These are phyloP conservation scores for Astrocystis sublimbata DNA, from an alignment of 495 filamentous ascomycete species.

Conservation along the genomic window DNA sequence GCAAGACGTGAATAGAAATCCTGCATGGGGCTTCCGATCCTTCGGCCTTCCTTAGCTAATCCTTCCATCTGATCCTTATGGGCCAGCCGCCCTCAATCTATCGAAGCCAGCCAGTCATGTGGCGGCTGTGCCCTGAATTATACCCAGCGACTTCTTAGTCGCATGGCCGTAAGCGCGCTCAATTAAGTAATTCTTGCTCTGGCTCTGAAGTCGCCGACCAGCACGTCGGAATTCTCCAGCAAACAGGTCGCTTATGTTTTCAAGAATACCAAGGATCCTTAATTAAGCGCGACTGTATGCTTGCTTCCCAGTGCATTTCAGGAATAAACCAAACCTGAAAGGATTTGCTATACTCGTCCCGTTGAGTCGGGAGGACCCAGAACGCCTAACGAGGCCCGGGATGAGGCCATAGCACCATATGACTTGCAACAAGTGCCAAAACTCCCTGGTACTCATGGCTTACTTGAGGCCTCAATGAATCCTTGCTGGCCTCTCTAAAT, in stretches of 20 bases:
- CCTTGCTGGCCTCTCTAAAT: not conserved
- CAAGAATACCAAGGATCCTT: too few species aligned
- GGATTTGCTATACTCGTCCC: too few species aligned
- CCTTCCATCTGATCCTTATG: constrained; percentile 1
- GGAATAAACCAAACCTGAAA: too few species aligned
- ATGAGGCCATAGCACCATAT: not conserved
- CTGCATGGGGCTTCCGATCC: not conserved
- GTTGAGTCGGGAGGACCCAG: too few species aligned
- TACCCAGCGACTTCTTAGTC: not conserved
- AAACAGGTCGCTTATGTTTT: not conserved
- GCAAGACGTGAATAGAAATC: constrained; percentile 3
- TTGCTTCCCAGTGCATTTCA: too few species aligned
- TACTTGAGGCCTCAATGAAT: not conserved
- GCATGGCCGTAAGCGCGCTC: too few species aligned
- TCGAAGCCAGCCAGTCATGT: not conserved
- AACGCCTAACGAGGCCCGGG: not conserved
- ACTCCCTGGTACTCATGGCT: not conserved
- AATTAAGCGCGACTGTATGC: too few species aligned
- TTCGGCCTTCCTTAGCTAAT: not conserved
- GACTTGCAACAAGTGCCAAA: constrained; percentile 12
- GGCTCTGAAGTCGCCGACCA: not conserved
- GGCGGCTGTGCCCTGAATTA: constrained; percentile 13
- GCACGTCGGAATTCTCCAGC: not conserved
- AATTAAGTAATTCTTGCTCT: too few species aligned
- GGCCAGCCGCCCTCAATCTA: not conserved